phyloP scores from a whole-genome alignment of 176 grass and related monocot genomes.

The Dendrocalamus sinicus region DNA sequence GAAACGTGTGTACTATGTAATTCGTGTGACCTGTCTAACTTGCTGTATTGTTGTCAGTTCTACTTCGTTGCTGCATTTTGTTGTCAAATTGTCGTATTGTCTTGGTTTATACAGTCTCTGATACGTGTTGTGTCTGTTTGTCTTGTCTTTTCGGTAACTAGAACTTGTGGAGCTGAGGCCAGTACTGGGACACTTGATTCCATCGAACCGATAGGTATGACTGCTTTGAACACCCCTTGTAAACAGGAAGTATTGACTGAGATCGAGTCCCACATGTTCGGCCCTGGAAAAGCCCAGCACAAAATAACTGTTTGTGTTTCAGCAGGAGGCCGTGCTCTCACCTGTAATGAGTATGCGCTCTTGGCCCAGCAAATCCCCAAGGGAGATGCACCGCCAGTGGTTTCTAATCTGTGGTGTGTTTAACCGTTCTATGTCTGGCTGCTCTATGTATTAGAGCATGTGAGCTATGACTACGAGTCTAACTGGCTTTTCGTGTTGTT shows the following conservation, averaged over 20 bases:
- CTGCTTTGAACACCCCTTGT: slow-evolving; percentile 48
- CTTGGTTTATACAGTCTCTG: slow-evolving; percentile 51
- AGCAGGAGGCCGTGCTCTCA: slow-evolving; percentile 51
- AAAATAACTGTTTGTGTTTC: slow-evolving; percentile 48
- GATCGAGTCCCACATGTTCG: slow-evolving; percentile 17
- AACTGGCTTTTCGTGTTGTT: background rate
- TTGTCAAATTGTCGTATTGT: slow-evolving; percentile 37
- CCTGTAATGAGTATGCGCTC: slow-evolving; percentile 42
- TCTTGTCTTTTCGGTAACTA: slow-evolving; percentile 58
- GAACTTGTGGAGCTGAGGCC: slow-evolving; percentile 58
- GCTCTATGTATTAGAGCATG: slow-evolving; percentile 52
- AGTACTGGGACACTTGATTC: slow-evolving; percentile 47
- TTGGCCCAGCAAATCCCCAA: slow-evolving; percentile 45
- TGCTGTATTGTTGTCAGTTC: background rate
- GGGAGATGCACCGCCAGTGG: slow-evolving; percentile 47
- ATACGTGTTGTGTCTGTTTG: slow-evolving; percentile 59
- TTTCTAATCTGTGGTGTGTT: slow-evolving; percentile 56
- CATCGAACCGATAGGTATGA: slow-evolving; percentile 62
- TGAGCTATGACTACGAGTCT: slow-evolving; percentile 41
- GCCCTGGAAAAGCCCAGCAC: background rate
- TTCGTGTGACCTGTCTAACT: background rate
- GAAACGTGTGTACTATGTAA: slow-evolving; percentile 15
- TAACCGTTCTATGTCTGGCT: slow-evolving; percentile 42
- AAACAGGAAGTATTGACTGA: slow-evolving; percentile 29
- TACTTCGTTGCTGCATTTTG: slow-evolving; percentile 20